Evolutionary conservation across 1,284 basidiomycete genomes (phyloP).

Genomic region (Golubevia pallescens): DNA sequence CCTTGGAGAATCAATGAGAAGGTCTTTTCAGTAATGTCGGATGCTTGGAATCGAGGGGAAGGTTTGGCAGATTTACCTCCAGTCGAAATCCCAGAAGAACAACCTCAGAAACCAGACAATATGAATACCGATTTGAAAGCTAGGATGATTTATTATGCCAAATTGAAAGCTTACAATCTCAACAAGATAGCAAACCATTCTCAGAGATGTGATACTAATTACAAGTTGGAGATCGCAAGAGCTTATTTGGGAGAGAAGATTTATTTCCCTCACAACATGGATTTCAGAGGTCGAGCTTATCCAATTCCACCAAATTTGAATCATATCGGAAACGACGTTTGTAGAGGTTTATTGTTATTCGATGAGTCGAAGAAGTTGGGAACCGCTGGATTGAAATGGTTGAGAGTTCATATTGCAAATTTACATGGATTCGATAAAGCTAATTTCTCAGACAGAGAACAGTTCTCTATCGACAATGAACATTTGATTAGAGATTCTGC

Average conservation of each 20-base stretch:
- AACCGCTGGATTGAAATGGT: slow-evolving; percentile 78
- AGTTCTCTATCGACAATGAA: slow-evolving; percentile 77
- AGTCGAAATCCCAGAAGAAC: slow-evolving; percentile 25
- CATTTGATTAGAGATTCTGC: slow-evolving; percentile 84
- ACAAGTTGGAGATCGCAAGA: slow-evolving; percentile 94
- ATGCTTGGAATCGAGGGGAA: slow-evolving; percentile 82
- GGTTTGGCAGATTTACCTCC: slow-evolving; percentile 71
- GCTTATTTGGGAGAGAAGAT: slow-evolving; percentile 85
- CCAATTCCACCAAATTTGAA: slow-evolving; percentile 94
- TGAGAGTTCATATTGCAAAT: slow-evolving; percentile 92
- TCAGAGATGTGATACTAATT: slow-evolving; percentile 90
- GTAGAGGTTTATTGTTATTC: slow-evolving; percentile 86
- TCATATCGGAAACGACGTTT: slow-evolving; percentile 94
- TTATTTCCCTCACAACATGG: slow-evolving; percentile 95
- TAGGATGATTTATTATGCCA: slow-evolving; percentile 71
- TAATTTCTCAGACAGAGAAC: slow-evolving; percentile 85
- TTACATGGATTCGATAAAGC: slow-evolving; percentile 94
- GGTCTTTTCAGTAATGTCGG: slow-evolving; percentile 75
- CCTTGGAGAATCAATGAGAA: slow-evolving; percentile 87
- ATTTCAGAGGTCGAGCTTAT: slow-evolving; percentile 97
- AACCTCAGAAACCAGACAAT: slow-evolving; percentile 73
- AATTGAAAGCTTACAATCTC: slow-evolving; percentile 70
- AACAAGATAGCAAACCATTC: slow-evolving; percentile 70
- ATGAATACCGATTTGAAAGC: slow-evolving; percentile 74
- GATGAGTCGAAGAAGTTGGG: slow-evolving; percentile 82